Evolutionary conservation across 768 basidiomycete genomes (phyloP).

Genomic region (Kwoniella europaea): DNA sequence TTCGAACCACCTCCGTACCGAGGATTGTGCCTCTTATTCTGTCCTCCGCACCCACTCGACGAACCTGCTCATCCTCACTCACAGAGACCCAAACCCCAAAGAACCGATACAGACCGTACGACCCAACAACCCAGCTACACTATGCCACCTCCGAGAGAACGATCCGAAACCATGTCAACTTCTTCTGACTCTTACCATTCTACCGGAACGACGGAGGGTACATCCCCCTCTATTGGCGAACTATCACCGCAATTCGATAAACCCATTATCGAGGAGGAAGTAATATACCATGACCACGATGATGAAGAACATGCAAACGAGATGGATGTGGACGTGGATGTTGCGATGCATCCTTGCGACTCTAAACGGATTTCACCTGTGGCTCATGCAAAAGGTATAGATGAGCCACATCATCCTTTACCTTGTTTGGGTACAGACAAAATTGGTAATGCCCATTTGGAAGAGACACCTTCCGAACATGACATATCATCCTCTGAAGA

Average conservation of each 20-base stretch:
- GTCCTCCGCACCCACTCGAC: constrained; percentile 50
- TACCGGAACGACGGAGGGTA: constrained; percentile 42
- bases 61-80: constrained; percentile 13
- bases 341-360: constrained; percentile 52
- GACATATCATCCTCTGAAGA: constrained; percentile 19
- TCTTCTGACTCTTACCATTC: constrained; percentile 35
- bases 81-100: constrained; percentile 8
- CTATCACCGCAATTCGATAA: constrained; percentile 24
- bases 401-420: constrained; percentile 30
- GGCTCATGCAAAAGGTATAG: constrained; percentile 31
- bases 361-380: constrained; percentile 38
- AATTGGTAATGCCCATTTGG: constrained; percentile 11
- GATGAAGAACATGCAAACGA: constrained; percentile 23
- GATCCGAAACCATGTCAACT: constrained; percentile 52
- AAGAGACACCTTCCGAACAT: constrained; percentile 4
- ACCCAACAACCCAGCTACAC: constrained; percentile 14
- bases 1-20: constrained; percentile 55
- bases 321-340: constrained; percentile 45
- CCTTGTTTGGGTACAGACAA: constrained; percentile 22
- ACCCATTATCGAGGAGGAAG: constrained; percentile 21
- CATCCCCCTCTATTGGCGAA: constrained; percentile 42
- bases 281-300: background rate
- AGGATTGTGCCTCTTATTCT: constrained; percentile 47
- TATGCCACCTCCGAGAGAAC: constrained; percentile 34
- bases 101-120: constrained; percentile 22